Base-by-base conservation (phyloP, 177 flowering plant genomes). In the Vitis hybrid region DNA sequence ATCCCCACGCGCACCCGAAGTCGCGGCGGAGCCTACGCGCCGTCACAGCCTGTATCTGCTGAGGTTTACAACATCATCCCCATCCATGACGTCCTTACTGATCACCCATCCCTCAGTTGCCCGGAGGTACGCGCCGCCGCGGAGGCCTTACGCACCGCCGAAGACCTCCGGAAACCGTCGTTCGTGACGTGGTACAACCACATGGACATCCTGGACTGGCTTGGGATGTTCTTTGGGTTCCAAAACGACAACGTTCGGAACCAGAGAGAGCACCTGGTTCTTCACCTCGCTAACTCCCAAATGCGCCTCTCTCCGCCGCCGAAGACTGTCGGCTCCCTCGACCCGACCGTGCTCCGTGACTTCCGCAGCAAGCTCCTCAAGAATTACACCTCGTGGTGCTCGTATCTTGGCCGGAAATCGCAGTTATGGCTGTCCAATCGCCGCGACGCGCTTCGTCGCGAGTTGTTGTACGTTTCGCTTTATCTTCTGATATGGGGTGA, bases 401-500 rank as follows among this genome's bases (percentile, higher is more conserved):
- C 93, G 6, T 94, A 80, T 69, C 71, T 92, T 27, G 84, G 90
- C 54, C 74, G 75, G n/a, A 79, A 76, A 56, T 83, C 94, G 13
- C 81, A 83, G 35, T 71, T 92, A 24, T 58, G 74, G 69, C 80
- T 91, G 54, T 68, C 87, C 13, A 61, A 56, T 16, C 77, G 81
- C 50, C 81, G 70, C 21, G 66, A 60, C 6, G 76, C 68, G 21
- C 70, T 46, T 27, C 81, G 89, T 50, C 85, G 91, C 0, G 94
- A 93, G 71, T 76, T 94, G 14, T 81, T 94, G 35, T 94, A 91
- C 69, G 83, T 82, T 15, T 73, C 81, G 1, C 89, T 94, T 24
- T 93, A 85, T 59, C 87, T 94, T 9, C 79, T 94, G 2, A 79
- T 94, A 6, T 94, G 98, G 98, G 98, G 97, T 13, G 98, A 94